Evolutionary conservation across 164 flowering plant genomes (phyloP).

Genomic region (Piper longum): DNA sequence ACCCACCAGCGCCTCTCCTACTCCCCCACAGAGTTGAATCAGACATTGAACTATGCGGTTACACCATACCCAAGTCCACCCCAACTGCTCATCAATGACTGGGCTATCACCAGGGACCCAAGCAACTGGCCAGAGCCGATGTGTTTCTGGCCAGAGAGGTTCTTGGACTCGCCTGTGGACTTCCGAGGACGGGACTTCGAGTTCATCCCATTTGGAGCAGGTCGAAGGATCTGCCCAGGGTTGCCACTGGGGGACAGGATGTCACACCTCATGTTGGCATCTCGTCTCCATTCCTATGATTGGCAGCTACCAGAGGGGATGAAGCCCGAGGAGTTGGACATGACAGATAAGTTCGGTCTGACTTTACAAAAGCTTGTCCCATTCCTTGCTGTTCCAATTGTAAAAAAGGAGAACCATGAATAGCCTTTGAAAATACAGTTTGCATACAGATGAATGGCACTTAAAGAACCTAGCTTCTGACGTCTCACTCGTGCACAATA

Average conservation of each 20-base stretch:
- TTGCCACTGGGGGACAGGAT: neutral
- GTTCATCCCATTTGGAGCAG: constrained; percentile 1
- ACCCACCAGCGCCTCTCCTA: constrained; percentile 1
- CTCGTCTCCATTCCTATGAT: constrained; percentile 1
- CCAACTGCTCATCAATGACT: neutral
- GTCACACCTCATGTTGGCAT: constrained; percentile 3
- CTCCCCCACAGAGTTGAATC: neutral
- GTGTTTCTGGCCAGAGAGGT: neutral
- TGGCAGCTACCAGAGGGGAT: constrained; percentile 1
- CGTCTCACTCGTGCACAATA: neutral
- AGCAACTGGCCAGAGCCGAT: neutral
- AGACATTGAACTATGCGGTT: neutral
- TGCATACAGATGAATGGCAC: neutral
- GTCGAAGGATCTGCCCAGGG: neutral
- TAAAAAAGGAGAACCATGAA: too few species aligned
- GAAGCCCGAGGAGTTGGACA: neutral
- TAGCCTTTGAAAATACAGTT: neutral
- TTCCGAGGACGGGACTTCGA: neutral
- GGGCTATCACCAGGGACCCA: neutral
- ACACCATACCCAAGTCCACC: constrained; percentile 1
- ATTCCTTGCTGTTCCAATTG: constrained; percentile 24
- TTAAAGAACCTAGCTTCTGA: neutral
- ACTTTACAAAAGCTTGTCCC: neutral
- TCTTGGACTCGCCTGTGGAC: constrained; percentile 4
- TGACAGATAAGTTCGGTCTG: neutral